phyloP scores from a whole-genome alignment of 2,329 filamentous ascomycete genomes.

The Phoma sp. region DNA sequence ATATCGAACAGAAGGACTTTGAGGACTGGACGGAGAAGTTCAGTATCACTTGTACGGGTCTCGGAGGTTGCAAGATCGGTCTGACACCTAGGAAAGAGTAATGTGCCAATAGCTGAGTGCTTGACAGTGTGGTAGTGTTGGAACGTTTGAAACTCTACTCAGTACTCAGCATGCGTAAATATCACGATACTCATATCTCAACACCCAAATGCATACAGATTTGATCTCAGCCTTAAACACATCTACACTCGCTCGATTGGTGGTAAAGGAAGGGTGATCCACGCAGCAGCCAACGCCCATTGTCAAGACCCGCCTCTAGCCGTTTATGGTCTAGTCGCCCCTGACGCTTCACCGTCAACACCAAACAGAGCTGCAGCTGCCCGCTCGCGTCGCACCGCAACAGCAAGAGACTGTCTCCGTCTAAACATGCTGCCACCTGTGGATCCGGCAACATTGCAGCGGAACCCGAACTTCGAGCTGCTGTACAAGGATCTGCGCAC shows the following conservation, averaged over 20 bases:
- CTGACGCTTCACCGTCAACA: conserved; percentile 11
- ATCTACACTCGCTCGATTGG: too few relatives aligned
- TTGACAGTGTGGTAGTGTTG: too few relatives aligned
- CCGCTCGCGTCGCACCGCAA: background rate
- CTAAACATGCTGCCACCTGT: conserved; percentile 52
- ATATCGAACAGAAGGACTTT: conserved; percentile 25
- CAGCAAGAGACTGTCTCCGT: conserved; percentile 44
- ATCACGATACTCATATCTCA: too few relatives aligned
- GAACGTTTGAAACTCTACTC: too few relatives aligned
- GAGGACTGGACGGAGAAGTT: conserved; percentile 35
- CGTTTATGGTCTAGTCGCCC: background rate
- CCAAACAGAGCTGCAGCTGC: conserved; percentile 9
- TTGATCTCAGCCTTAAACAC: too few relatives aligned
- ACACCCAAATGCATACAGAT: too few relatives aligned
- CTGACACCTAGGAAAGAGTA: conserved; percentile 8
- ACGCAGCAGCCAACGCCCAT: background rate
- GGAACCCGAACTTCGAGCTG: conserved; percentile 54
- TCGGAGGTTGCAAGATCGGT: conserved; percentile 27
- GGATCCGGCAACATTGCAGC: conserved; percentile 43
- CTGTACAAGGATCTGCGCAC: conserved; percentile 54
- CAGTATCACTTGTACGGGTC: conserved; percentile 24
- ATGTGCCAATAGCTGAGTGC: too few relatives aligned
- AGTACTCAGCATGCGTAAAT: too few relatives aligned
- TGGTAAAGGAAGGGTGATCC: too few relatives aligned
- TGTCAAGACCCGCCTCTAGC: background rate